phyloP scores from a whole-genome alignment of 345 rosid species.

The Sisymbrium altissimum region DNA sequence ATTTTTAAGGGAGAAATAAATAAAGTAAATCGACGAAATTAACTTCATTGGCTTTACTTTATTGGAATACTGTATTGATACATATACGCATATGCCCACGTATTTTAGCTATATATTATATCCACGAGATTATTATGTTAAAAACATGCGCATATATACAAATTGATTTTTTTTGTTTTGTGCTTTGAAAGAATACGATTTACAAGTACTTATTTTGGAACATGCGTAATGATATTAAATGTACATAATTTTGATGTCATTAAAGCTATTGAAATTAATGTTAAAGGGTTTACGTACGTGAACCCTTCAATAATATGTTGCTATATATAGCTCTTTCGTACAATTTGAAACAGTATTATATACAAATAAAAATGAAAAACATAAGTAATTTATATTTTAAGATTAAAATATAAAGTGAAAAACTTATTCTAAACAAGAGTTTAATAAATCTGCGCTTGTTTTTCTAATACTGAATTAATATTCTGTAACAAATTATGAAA shows the following conservation, averaged over 20 bases:
- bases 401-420: not conserved
- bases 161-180: not conserved
- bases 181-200: not conserved
- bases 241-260: too few species aligned
- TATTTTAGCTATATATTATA: not conserved
- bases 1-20: not conserved
- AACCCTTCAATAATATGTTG: too few species aligned
- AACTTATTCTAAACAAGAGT: not conserved
- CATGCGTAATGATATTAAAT: not conserved
- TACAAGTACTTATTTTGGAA: not conserved
- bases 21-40: not conserved
- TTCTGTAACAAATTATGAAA: too few species aligned
- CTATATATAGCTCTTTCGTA: not conserved
- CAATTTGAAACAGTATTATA: not conserved
- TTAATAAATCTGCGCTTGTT: not conserved
- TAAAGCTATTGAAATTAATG: too few species aligned
- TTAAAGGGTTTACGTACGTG: too few species aligned
- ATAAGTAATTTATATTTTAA: not conserved
- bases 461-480: too few species aligned
- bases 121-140: not conserved
- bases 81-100: conserved; percentile 6
- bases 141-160: not conserved
- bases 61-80: not conserved
- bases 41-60: not conserved
- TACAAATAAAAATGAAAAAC: not conserved